Base-by-base conservation (phyloP, 2,329 filamentous ascomycete genomes). In the Aspergillus quadrilineatus region DNA sequence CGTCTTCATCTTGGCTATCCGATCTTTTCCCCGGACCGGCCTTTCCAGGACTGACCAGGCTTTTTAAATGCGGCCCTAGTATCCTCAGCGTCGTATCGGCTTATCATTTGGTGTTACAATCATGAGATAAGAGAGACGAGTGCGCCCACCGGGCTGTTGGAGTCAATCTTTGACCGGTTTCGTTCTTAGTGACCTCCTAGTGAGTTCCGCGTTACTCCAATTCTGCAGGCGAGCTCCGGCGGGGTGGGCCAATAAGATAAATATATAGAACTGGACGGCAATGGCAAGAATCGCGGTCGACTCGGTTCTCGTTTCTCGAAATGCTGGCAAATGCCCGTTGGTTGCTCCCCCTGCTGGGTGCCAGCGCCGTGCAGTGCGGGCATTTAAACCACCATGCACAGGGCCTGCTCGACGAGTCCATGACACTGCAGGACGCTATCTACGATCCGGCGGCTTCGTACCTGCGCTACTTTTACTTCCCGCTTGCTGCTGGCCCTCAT, bases 381-480 rank as follows among this genome's bases (percentile, higher is more conserved):
- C 1, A 37, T 22, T 15, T 59, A 14, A 50, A 14, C 34, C 14
- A 29, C 5, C 50, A 76, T 60, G 71, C 74, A 4, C 72, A 75
- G 55, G 61, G 67, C 10, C 69, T 80, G 48, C 73, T 82, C 53
- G 71, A 78, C 46, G 73, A 80, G 67, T 80, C 80, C 2, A 85
- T 85, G 81, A 60, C 68, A 5, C 82, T 80, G 73, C 74, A 85
- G 73, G 84, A 86, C 61, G 70, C 67, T 2, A 80, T 77, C 53
- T 86, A 85, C 62, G 84, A 86, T 58, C 53, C 71, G 2, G 68
- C 69, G 1, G 77, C 77, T 5, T 80, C 79, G 0, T 85, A 85
- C 56, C 67, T 85, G 4, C 63, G 57, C 14, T 83, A 82, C 65
- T 75, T 80, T 44, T 76, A 81, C 39, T 82, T 56, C 0, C 60